Percentiles rank a stretch among this genome's conserved stretches.
Conservation (phyloP, 805 yeast genomes). For the Ogataea zsoltii region DNA sequence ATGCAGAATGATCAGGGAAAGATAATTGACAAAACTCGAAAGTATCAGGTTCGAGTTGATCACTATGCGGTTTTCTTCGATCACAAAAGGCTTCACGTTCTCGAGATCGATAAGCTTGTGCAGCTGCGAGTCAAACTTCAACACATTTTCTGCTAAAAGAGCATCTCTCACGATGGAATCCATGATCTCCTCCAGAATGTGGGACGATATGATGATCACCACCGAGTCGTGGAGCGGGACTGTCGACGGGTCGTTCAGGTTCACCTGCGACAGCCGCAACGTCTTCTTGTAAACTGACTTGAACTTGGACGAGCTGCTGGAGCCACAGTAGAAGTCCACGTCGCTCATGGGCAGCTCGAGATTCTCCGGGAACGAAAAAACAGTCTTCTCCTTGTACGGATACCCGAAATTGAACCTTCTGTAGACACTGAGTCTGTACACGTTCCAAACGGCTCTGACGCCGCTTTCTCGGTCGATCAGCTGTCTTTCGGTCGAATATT, state of each 20-base stretch:
- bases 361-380: conserved; percentile 32
- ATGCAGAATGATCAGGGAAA: conserved; percentile 30
- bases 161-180: conserved; percentile 32
- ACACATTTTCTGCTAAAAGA: conserved; percentile 27
- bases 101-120: conserved; percentile 20
- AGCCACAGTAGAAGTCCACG: conserved; percentile 21
- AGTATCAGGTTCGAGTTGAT: conserved; percentile 38
- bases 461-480: conserved; percentile 35
- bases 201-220: conserved; percentile 32
- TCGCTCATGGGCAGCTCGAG: conserved; percentile 39
- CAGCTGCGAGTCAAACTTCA: conserved; percentile 28
- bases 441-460: conserved; percentile 39
- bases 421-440: conserved; percentile 38
- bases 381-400: conserved; percentile 31
- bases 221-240: conserved; percentile 30
- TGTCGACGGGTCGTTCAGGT: conserved; percentile 15
- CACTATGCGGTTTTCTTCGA: conserved; percentile 27
- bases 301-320: conserved; percentile 14
- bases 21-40: conserved; percentile 34
- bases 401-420: conserved; percentile 37
- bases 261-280: conserved; percentile 14
- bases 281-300: conserved; percentile 17
- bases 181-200: conserved; percentile 37
- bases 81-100: conserved; percentile 17
- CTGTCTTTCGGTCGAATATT: conserved; percentile 34